Percentiles rank a stretch among this genome's conserved stretches.
Conservation (phyloP, 768 basidiomycete genomes). For the Cyathus striatus region DNA sequence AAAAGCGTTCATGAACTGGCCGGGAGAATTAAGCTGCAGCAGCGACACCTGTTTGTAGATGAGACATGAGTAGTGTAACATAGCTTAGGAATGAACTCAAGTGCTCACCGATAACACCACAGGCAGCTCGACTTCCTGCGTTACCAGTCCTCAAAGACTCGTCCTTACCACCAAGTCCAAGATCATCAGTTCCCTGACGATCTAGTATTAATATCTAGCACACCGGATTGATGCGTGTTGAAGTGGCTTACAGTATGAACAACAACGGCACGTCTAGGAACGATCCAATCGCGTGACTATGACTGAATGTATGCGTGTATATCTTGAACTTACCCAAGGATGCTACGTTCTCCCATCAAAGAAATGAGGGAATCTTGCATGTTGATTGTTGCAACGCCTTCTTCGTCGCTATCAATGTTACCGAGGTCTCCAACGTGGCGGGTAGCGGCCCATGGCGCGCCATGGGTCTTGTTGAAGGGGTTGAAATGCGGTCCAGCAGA, state of each 20-base stretch:
- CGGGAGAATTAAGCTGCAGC: not conserved
- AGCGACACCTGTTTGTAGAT: constrained; percentile 1
- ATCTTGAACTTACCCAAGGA: constrained; percentile 53
- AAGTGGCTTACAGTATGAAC: constrained; percentile 54
- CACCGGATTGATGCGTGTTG: constrained; percentile 2
- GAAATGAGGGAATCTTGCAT: constrained; percentile 59
- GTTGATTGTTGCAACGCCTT: constrained; percentile 52
- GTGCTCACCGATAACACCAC: constrained; percentile 66
- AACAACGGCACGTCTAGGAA: constrained; percentile 59
- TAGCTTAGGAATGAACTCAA: too few relatives aligned
- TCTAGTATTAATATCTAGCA: not conserved
- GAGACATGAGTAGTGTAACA: too few relatives aligned
- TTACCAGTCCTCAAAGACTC: constrained; percentile 79
- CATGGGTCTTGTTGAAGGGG: constrained; percentile 60
- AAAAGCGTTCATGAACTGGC: too few relatives aligned
- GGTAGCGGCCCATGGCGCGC: constrained; percentile 45
- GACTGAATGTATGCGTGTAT: not conserved
- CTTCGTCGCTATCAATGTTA: constrained; percentile 59
- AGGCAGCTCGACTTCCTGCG: constrained; percentile 72
- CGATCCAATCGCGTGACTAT: constrained; percentile 1
- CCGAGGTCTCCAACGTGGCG: constrained; percentile 78
- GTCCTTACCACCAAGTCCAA: constrained; percentile 62
- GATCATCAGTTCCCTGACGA: constrained; percentile 66
- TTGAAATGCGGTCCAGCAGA: constrained; percentile 79
- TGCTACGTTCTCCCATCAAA: constrained; percentile 61